These are phyloP conservation scores for Solanum sejunctum DNA, from an alignment of 257 asterid genomes.

Conservation along the genomic window DNA sequence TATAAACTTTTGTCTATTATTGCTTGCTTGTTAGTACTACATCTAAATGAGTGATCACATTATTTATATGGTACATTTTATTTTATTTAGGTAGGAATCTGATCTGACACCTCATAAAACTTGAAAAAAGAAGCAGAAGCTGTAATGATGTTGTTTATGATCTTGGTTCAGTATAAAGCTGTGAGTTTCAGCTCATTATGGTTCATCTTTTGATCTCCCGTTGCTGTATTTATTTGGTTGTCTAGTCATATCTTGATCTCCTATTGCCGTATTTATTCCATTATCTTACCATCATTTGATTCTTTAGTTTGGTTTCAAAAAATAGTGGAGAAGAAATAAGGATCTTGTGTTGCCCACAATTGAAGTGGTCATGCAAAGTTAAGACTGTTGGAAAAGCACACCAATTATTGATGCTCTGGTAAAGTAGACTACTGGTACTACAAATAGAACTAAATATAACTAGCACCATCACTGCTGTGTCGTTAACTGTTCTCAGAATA, in stretches of 20 bases:
- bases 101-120: conserved; percentile 61
- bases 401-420: background rate
- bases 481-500: background rate
- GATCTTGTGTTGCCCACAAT: background rate
- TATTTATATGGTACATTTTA: conserved; percentile 3
- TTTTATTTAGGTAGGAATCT: conserved; percentile 37
- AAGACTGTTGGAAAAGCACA: background rate
- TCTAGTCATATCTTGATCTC: background rate
- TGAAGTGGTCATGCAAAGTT: background rate
- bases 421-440: background rate
- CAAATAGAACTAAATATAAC: background rate
- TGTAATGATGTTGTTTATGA: conserved; percentile 60
- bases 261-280: background rate
- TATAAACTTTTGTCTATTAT: conserved; percentile 4
- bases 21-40: conserved; percentile 3
- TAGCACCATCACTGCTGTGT: background rate
- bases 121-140: conserved; percentile 53
- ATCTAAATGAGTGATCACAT: conserved; percentile 10
- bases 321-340: background rate
- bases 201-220: background rate
- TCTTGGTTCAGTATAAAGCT: conserved; percentile 73
- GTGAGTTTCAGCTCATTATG: conserved; percentile 35
- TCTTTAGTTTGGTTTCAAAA: background rate
- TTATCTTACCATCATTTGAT: background rate
- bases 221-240: background rate